A percentile compares a stretch with the other conserved stretches of the same genome.
phyloP scores from a whole-genome alignment of 2,329 filamentous ascomycete species.

The Curvularia lunata region DNA sequence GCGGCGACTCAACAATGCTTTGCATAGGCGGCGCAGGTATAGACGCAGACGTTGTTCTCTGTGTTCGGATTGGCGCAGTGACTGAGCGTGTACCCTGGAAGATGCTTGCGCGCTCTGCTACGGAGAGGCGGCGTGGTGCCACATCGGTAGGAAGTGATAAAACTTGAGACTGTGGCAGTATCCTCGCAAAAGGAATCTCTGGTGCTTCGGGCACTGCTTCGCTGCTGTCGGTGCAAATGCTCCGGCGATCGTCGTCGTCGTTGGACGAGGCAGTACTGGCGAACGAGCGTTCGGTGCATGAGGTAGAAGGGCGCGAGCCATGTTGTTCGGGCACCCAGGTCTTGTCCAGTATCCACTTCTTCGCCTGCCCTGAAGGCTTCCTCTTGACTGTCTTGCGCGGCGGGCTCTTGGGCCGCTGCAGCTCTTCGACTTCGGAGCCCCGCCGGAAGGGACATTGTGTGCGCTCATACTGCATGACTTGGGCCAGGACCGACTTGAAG shows the following conservation, averaged over 20 bases:
- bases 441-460: constrained; percentile 86
- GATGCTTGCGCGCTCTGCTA: constrained; percentile 40
- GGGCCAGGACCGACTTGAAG: constrained; percentile 72
- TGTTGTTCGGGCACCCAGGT: constrained; percentile 57
- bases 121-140: constrained; percentile 29
- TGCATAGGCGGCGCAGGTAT: constrained; percentile 26
- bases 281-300: constrained; percentile 39
- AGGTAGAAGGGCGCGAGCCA: constrained; percentile 39
- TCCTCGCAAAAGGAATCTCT: constrained; percentile 25
- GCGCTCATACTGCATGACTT: constrained; percentile 83
- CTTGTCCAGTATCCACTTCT: constrained; percentile 57
- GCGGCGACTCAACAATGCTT: constrained; percentile 28
- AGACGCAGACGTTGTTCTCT: constrained; percentile 19
- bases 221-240: constrained; percentile 40
- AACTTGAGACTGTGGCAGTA: constrained; percentile 19
- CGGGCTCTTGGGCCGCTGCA: constrained; percentile 70
- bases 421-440: constrained; percentile 75
- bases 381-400: constrained; percentile 58
- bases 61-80: constrained; percentile 30
- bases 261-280: constrained; percentile 39
- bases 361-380: constrained; percentile 60
- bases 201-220: constrained; percentile 36
- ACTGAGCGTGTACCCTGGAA: constrained; percentile 41
- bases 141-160: constrained; percentile 17
- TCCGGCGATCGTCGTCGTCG: constrained; percentile 46